Conservation (phyloP, 805 yeast species). For the Nakazawaea holstii region DNA sequence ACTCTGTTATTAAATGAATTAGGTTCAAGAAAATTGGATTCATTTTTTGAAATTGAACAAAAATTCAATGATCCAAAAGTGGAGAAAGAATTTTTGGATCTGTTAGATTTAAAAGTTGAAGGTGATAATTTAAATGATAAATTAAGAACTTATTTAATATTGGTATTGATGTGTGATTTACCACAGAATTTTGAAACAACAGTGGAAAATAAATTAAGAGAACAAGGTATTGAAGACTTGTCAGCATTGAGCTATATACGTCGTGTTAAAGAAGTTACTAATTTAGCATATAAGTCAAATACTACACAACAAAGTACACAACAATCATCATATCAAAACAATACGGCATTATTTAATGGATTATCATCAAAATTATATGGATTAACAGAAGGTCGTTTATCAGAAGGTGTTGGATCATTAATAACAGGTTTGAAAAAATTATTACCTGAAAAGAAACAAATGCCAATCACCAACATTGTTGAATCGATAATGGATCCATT, state of each 20-base stretch:
- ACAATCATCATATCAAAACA: constrained; percentile 27
- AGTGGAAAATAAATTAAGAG: constrained; percentile 57
- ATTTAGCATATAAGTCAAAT: constrained; percentile 35
- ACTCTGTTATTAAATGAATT: constrained; percentile 78
- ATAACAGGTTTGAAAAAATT: constrained; percentile 84
- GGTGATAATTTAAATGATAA: constrained; percentile 62
- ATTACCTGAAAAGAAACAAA: constrained; percentile 79
- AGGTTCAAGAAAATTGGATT: constrained; percentile 82
- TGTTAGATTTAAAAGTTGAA: constrained; percentile 49
- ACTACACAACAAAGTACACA: constrained; percentile 18
- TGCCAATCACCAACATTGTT: constrained; percentile 86
- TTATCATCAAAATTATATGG: constrained; percentile 75
- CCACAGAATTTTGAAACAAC: constrained; percentile 44
- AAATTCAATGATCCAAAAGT: constrained; percentile 58
- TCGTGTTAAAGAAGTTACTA: constrained; percentile 73
- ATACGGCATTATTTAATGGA: constrained; percentile 62
- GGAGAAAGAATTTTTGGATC: constrained; percentile 53
- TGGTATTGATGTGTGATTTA: constrained; percentile 49
- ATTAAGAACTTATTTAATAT: constrained; percentile 81
- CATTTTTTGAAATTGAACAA: constrained; percentile 93
- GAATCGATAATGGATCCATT: constrained; percentile 92
- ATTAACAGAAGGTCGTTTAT: constrained; percentile 70
- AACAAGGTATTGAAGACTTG: constrained; percentile 52
- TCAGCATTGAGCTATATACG: constrained; percentile 68
- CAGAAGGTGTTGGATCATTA: constrained; percentile 86